Evolutionary conservation across 1,284 basidiomycete genomes (phyloP).

Genomic region (Marasmius tenuissimus): DNA sequence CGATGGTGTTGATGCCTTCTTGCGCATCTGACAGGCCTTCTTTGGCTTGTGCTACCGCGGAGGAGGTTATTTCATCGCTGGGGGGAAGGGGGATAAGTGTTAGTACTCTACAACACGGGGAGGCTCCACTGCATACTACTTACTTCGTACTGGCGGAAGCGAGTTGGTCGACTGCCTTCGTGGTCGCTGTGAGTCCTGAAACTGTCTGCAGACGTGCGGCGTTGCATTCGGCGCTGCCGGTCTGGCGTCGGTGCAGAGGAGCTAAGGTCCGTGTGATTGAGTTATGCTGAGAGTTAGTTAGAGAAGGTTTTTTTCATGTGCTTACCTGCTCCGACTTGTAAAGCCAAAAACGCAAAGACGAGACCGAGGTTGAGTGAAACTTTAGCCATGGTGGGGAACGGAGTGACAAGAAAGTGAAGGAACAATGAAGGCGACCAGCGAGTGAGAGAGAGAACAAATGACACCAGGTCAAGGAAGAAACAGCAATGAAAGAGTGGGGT

Average conservation of each 20-base stretch:
- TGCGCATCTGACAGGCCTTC: constrained; percentile 22
- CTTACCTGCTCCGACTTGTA: neutral
- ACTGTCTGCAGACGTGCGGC: constrained; percentile 33
- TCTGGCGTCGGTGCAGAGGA: constrained; percentile 20
- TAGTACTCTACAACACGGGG: too few species aligned
- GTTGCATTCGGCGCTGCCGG: constrained; percentile 34
- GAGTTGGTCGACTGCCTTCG: constrained; percentile 28
- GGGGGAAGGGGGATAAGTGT: neutral
- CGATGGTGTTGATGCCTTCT: constrained; percentile 31
- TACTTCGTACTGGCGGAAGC: neutral
- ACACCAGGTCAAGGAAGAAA: constrained; percentile 18
- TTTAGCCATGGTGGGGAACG: neutral
- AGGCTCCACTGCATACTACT: neutral
- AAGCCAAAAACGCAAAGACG: neutral
- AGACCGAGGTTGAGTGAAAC: neutral
- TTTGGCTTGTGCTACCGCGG: constrained; percentile 6
- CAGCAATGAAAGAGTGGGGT: constrained; percentile 17
- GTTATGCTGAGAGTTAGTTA: neutral
- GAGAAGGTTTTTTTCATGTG: too few species aligned
- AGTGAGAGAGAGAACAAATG: constrained; percentile 23
- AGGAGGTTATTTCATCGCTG: constrained; percentile 21
- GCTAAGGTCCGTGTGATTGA: neutral
- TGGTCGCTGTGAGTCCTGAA: constrained; percentile 25
- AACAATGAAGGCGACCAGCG: constrained; percentile 28
- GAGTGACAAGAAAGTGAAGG: constrained; percentile 25